Conservation (phyloP, 2,329 filamentous ascomycete genomes). For the Calonectria naviculata region DNA sequence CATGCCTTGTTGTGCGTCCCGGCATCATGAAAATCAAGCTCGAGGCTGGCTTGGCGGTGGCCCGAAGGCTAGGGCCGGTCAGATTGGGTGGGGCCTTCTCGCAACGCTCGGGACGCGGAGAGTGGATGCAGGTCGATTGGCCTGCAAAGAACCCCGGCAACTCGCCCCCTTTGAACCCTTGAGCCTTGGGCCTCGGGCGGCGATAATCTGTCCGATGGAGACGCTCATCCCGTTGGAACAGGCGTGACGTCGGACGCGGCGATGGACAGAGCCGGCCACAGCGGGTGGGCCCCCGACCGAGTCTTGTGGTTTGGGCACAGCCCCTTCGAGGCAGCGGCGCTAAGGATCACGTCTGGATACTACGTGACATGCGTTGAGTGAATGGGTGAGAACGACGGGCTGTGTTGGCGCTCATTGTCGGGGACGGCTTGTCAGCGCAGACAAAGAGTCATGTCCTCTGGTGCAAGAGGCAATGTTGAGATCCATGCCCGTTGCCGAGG, state of each 20-base stretch:
- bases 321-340: slow-evolving; percentile 3
- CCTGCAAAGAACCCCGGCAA: background rate
- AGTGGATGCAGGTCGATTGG: background rate
- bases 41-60: background rate
- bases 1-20: background rate
- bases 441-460: background rate
- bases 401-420: background rate
- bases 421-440: background rate
- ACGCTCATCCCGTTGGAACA: background rate
- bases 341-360: background rate
- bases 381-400: background rate
- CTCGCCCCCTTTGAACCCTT: background rate
- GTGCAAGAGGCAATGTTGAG: background rate
- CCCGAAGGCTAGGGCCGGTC: background rate
- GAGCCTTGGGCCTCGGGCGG: background rate
- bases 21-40: background rate
- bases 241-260: background rate
- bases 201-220: background rate
- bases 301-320: slow-evolving; percentile 9
- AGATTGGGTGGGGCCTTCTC: background rate
- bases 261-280: background rate
- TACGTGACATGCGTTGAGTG: slow-evolving; percentile 17
- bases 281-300: background rate
- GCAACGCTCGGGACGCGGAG: background rate
- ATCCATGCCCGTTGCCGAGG: background rate